Percentiles rank a stretch among this genome's conserved stretches.
These are phyloP conservation scores for Cystobasidiopsis lactophilus DNA, from an alignment of 768 basidiomycete genomes.

Conservation along the genomic window DNA sequence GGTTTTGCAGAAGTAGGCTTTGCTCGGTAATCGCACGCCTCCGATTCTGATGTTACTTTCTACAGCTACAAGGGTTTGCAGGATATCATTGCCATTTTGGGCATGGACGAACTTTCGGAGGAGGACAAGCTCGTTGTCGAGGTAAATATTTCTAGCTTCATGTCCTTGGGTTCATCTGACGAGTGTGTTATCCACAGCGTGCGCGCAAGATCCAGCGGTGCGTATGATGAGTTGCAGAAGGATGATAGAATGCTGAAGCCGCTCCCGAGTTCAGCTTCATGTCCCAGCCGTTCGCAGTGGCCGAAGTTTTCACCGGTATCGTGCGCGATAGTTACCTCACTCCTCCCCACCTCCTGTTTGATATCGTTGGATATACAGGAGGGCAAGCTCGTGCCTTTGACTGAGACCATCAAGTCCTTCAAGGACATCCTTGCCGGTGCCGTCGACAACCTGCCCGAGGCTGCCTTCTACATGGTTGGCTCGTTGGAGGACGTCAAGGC, in stretches of 20 bases:
- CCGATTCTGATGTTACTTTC: no score
- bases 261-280: conserved; percentile 71
- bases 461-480: conserved; percentile 75
- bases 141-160: background rate
- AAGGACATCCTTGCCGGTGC: conserved; percentile 82
- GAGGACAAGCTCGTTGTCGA: conserved; percentile 85
- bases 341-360: background rate
- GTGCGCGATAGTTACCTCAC: conserved; percentile 38
- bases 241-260: no score
- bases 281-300: conserved; percentile 99
- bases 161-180: conserved; percentile 30
- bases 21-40: no score
- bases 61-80: conserved; percentile 37
- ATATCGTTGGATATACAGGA: conserved; percentile 35
- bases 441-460: conserved; percentile 79
- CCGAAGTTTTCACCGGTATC: conserved; percentile 98
- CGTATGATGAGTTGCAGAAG: no score
- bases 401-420: conserved; percentile 87
- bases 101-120: conserved; percentile 99
- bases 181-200: no score
- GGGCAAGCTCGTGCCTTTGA: conserved; percentile 67
- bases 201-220: conserved; percentile 95
- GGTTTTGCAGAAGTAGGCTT: no score
- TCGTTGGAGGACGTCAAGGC: no score
- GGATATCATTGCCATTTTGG: conserved; percentile 99